Base-by-base conservation (phyloP, 371 early-diverging fungal genomes). In the Syncephalastrum contaminatum region DNA sequence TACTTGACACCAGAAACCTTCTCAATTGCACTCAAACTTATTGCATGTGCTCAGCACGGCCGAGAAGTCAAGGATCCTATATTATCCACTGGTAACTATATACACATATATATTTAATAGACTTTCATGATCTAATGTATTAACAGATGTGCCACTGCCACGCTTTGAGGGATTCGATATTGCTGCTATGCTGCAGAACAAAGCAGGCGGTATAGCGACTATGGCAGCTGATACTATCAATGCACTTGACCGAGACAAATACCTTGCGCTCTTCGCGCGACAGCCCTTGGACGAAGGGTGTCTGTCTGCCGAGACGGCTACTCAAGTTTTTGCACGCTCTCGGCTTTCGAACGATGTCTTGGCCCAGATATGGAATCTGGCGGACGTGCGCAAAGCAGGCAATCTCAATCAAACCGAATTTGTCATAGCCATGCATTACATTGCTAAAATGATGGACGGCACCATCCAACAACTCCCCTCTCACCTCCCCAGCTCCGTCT, bases 1-100 rank as follows among this genome's bases (percentile, higher is more conserved):
- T 82, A 82, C 40, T 94, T 47, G 25, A 82, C 81, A 16, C 79
- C 77, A 22, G 77, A 77, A 21, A 85, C 82, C 15, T 96, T 96
- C 68, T 81, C 76, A 47, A 82, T 89, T 47, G 91, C 90, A 1
- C 63, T 94, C 58, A 95, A 94, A 63, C 77, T 93, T 36, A 90
- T 95, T 63, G 88, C 93, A 4, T 77, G 92, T 51, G 89, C 87
- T 6, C 97, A 96, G 62, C 82, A 81, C 54, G 91, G 90, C n/a
- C 61, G 70, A 58, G 72, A 72, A n/a, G 67, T 65, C 15, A 39
- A 51, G 12, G 60, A 68, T 1, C 69, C 69, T 21, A 57, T 77
- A 20, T 56, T 77, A 18, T 60, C 71, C 12, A 74, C 75, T 24
- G 51, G 75, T 72, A 70, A 65, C 46, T 53, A 39, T 8, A 24